Evolutionary conservation across 495 filamentous ascomycete genomes (phyloP), one percentile per base, ranked within the genome.

Genomic region (Hyaloscypha finlandica): DNA sequence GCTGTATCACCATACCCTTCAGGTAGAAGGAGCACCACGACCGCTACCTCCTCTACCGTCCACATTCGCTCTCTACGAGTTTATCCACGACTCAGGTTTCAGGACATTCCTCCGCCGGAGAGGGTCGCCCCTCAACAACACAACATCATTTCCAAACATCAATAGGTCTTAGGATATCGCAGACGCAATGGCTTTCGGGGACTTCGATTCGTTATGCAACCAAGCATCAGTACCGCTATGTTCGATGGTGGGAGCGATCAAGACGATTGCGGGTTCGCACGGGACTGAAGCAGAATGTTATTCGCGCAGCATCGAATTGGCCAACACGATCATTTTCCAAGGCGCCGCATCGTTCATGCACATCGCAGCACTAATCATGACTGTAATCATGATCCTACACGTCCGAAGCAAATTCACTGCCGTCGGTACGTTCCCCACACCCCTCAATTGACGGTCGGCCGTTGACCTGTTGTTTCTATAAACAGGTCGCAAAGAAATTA

Each of bases 301-400:
- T 81, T 91, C 95, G 69, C 89, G 95, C 57, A 96, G 93, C 74
- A 92, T 99, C 75, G 94, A 97, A 76, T 77, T 97, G 70, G 95
- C 95, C 67, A 99, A 99, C 77, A 98, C 95, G 11, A 92, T 97
- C 78, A 98, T 99, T 71, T 99, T 99, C 76, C 87, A 98, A 78
- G 92, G 91, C 75, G 95, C 93, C 16, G 88, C 92, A 22, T 91
- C 89, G 60, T 95, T 95, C 75, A 89, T 94, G 79, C 94, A 99
- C 77, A 97, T 99, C 69, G 83, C 92, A 60, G 92, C 96, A 5
- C 80, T 99, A 53, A 81, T 84, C 67, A 98, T 98, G 94, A 95
- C 92, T 8, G 89, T 92, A 8, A 91, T 96, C 72, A 99, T 99
- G 95, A 91, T 98, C 52, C 77, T 99, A 64, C 95, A 99, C 75